These are phyloP conservation scores for Coleophoma crateriformis DNA, from an alignment of 2,329 filamentous ascomycete species.

Conservation along the genomic window DNA sequence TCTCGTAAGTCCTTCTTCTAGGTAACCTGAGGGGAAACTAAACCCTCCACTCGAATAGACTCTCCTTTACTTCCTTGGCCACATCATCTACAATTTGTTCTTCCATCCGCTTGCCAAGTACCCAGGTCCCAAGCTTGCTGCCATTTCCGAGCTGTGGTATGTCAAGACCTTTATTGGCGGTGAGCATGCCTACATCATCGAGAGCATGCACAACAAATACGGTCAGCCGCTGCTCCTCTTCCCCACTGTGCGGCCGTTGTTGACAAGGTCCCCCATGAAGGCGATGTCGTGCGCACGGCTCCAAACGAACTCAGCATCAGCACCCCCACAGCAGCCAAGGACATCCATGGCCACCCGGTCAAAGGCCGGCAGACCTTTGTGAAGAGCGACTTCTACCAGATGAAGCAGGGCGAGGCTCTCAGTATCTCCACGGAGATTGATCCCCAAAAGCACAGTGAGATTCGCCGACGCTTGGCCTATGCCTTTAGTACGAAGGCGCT, in stretches of 20 bases:
- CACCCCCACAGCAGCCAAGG: conserved; percentile 2
- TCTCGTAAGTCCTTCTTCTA: no score
- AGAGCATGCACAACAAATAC: neutral
- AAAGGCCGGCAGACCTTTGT: neutral
- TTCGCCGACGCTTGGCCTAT: conserved; percentile 16
- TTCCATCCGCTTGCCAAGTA: conserved; percentile 2
- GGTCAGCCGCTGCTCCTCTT: neutral
- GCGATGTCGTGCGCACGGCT: conserved; percentile 7
- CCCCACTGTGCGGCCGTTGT: no score
- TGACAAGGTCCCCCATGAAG: neutral
- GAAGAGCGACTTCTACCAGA: neutral
- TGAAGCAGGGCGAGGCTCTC: neutral
- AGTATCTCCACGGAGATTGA: neutral
- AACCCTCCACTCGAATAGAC: neutral
- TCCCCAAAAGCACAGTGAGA: conserved; percentile 10
- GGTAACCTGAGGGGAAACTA: no score
- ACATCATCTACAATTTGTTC: neutral
- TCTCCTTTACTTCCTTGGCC: neutral
- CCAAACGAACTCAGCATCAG: conserved; percentile 11
- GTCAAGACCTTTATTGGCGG: neutral
- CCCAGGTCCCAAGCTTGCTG: conserved; percentile 13
- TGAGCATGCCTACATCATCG: neutral
- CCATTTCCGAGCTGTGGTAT: conserved; percentile 7
- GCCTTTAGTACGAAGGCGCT: conserved; percentile 24
- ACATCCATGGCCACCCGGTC: neutral